Conservation (phyloP, 345 rosid species). For the Citrus hindsii region DNA sequence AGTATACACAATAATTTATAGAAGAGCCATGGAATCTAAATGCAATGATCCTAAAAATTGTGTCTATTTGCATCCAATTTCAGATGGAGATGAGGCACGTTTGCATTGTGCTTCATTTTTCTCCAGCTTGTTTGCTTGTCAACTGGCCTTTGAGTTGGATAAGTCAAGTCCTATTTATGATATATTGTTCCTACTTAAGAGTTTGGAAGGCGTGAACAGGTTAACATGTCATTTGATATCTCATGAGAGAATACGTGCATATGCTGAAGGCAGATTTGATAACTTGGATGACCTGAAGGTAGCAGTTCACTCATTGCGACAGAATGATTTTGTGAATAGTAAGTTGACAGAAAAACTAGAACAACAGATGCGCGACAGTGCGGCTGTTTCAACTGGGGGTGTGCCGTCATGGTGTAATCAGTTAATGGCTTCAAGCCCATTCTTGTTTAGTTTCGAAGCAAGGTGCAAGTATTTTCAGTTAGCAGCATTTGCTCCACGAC, state of each 20-base stretch:
- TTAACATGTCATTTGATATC: conserved; percentile 64
- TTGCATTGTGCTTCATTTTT: conserved; percentile 39
- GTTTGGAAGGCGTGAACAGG: conserved; percentile 71
- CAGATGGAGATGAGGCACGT: conserved; percentile 19
- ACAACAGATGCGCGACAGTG: conserved; percentile 83
- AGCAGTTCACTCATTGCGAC: conserved; percentile 42
- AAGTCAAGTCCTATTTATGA: conserved; percentile 57
- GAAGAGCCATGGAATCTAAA: conserved; percentile 36
- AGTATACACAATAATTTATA: conserved; percentile 56
- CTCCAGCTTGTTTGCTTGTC: conserved; percentile 46
- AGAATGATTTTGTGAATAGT: conserved; percentile 66
- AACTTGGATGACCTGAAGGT: conserved; percentile 64
- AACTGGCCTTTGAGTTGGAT: conserved; percentile 49
- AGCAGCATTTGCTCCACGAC: conserved; percentile 68
- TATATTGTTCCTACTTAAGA: conserved; percentile 66
- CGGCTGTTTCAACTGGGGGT: conserved; percentile 64
- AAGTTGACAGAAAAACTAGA: conserved; percentile 92
- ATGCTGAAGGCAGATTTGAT: conserved; percentile 58
- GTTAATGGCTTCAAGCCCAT: conserved; percentile 83
- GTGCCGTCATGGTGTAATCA: conserved; percentile 86
- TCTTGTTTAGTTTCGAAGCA: conserved; percentile 82
- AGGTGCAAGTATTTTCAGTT: conserved; percentile 73
- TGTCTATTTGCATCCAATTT: conserved; percentile 16
- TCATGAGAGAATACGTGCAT: conserved; percentile 54
- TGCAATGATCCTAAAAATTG: conserved; percentile 23